phyloP scores from a whole-genome alignment of 2,329 filamentous ascomycete genomes.

The Fusarium graminum region DNA sequence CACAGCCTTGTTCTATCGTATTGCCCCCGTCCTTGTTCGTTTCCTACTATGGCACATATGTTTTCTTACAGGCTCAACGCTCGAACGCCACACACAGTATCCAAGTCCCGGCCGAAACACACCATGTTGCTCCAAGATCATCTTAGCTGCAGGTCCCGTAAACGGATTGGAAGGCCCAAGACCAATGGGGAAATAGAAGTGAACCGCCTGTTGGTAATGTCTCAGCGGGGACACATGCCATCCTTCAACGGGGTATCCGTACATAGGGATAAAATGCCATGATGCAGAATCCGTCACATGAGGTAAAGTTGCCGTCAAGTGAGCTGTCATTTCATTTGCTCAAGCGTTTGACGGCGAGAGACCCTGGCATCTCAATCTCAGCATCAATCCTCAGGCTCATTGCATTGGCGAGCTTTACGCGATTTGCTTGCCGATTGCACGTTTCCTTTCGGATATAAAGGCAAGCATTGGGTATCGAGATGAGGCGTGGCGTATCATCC shows the following conservation, averaged over 20 bases:
- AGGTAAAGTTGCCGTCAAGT: constrained; percentile 16
- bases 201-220: constrained; percentile 3
- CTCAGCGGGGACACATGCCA: constrained; percentile 12
- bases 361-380: not conserved
- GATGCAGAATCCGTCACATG: constrained; percentile 14
- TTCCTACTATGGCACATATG: constrained; percentile 5
- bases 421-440: constrained; percentile 4
- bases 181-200: constrained; percentile 13
- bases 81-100: constrained; percentile 24
- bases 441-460: constrained; percentile 24
- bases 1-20: constrained; percentile 19
- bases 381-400: not conserved
- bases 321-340: constrained; percentile 4
- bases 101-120: constrained; percentile 18
- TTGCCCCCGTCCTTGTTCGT: constrained; percentile 23
- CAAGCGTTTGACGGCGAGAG: constrained; percentile 1
- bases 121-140: constrained; percentile 13
- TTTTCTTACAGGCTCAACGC: constrained; percentile 28
- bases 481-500: constrained; percentile 23
- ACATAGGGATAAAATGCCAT: constrained; percentile 8
- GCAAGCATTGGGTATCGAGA: constrained; percentile 14
- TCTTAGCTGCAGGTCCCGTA: constrained; percentile 16
- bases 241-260: constrained; percentile 11
- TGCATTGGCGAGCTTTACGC: constrained; percentile 15
- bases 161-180: constrained; percentile 5